Conservation (phyloP, 2,329 filamentous ascomycete species). For the Aureobasidium melanogenum region DNA sequence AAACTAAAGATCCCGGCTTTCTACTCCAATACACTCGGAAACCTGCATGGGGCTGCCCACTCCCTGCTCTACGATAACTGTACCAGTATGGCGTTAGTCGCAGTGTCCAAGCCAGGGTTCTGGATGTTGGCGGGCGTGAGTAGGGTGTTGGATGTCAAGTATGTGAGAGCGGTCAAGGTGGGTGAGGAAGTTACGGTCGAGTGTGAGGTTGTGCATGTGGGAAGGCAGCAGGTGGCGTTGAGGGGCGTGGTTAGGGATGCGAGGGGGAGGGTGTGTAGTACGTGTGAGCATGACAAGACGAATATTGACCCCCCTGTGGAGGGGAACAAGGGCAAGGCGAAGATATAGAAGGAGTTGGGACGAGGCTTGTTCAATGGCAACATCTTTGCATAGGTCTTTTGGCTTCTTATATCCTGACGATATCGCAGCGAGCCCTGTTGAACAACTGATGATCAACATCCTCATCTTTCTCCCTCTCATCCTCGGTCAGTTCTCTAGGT, state of each 20-base stretch:
- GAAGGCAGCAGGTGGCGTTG: slow-evolving; percentile 32
- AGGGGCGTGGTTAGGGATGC: slow-evolving; percentile 31
- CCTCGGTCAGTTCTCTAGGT: slow-evolving; percentile 51
- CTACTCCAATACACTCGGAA: slow-evolving; percentile 40
- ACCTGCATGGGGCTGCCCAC: slow-evolving; percentile 47
- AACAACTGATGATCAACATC: slow-evolving; percentile 68
- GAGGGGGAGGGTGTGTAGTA: slow-evolving; percentile 26
- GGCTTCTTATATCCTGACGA: slow-evolving; percentile 58
- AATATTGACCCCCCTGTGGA: slow-evolving; percentile 13
- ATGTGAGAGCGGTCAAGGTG: slow-evolving; percentile 33
- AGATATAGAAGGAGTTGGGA: not conserved
- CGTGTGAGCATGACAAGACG: slow-evolving; percentile 28
- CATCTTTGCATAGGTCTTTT: too few species aligned
- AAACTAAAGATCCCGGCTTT: slow-evolving; percentile 26
- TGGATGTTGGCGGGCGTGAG: slow-evolving; percentile 39
- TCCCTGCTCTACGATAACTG: slow-evolving; percentile 48
- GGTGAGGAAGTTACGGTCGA: slow-evolving; percentile 34
- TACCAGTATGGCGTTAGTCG: slow-evolving; percentile 32
- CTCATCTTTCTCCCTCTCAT: slow-evolving; percentile 46
- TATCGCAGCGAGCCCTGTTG: slow-evolving; percentile 76
- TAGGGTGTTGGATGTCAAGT: slow-evolving; percentile 36
- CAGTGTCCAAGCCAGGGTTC: slow-evolving; percentile 25
- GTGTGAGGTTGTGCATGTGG: slow-evolving; percentile 34
- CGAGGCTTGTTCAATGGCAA: too few species aligned
- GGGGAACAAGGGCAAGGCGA: not conserved